Conservation (phyloP, 495 filamentous ascomycete genomes). For the Xylaria cubensis region DNA sequence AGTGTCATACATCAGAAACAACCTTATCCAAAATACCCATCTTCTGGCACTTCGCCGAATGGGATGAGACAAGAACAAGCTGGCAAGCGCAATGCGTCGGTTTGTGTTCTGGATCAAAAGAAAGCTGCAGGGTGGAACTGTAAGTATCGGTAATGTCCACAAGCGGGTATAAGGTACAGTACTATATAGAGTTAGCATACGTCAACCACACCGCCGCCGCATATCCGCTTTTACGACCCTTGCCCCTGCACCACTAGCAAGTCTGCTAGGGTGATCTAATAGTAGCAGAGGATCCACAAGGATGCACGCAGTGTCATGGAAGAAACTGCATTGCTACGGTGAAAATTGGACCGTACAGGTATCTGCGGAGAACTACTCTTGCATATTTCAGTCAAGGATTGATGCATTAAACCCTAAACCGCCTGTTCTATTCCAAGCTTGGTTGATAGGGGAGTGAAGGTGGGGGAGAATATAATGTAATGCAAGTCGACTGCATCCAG, state of each 20-base stretch:
- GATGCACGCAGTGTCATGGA: neutral
- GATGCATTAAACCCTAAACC: constrained; percentile 13
- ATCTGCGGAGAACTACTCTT: neutral
- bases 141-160: neutral
- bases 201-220: constrained; percentile 6
- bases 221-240: neutral
- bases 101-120: neutral
- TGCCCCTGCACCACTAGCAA: neutral
- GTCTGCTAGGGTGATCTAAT: neutral
- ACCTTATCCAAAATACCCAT: no score
- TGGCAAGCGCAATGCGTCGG: neutral
- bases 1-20: neutral
- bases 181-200: neutral
- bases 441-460: neutral
- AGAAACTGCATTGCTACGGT: neutral
- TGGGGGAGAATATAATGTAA: constrained; percentile 8
- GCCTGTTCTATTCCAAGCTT: neutral
- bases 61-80: neutral
- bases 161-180: neutral
- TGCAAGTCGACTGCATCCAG: neutral
- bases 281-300: neutral
- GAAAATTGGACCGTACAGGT: neutral
- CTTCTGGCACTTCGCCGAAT: neutral
- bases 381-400: neutral
- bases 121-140: neutral